Conservation (phyloP, 495 filamentous ascomycete species). For the Pseudevernia furfuracea region DNA sequence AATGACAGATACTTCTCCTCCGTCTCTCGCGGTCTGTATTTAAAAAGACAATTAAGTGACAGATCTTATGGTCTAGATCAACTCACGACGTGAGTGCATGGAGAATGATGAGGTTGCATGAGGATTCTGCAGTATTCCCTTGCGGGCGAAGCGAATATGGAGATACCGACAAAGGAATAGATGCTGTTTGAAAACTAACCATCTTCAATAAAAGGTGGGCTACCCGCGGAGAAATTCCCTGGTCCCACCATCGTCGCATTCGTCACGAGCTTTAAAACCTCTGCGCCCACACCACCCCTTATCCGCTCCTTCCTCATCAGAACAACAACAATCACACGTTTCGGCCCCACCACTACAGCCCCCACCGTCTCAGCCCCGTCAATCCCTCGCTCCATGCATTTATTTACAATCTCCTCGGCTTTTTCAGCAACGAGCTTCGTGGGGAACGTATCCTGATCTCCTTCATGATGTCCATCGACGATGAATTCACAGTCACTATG, state of each 20-base stretch:
- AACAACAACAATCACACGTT: background rate
- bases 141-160: no score
- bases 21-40: no score
- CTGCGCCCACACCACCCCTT: background rate
- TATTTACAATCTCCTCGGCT: background rate
- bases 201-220: background rate
- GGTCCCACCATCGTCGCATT: background rate
- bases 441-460: background rate
- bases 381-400: background rate
- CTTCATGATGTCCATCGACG: background rate
- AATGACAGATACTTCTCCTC: no score
- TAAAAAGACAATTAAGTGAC: no score
- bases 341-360: background rate
- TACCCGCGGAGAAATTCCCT: background rate
- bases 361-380: background rate
- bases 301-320: background rate
- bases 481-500: background rate
- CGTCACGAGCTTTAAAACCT: background rate
- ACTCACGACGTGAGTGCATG: no score
- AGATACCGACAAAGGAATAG: no score
- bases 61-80: no score
- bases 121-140: no score
- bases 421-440: background rate
- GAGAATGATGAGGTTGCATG: no score
- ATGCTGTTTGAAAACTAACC: background rate